Evolutionary conservation across 2,329 filamentous ascomycete genomes (phyloP), one percentile per base, ranked within the genome.

Genomic region (Fusarium sp.): DNA sequence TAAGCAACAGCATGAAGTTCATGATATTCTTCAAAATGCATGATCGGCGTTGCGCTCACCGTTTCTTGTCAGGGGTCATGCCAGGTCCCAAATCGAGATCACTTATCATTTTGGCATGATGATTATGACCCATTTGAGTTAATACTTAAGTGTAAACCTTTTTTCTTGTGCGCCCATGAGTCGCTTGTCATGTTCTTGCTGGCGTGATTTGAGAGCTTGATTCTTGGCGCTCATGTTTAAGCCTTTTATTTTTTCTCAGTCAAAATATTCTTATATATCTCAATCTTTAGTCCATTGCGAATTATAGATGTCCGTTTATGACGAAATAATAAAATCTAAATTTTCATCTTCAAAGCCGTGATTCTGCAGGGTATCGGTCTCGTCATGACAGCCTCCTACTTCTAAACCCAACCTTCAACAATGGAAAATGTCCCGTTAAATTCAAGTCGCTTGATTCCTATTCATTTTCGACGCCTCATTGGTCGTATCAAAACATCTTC

Each of bases 1-100:
- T 73, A 73, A 73, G 68, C 46, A 44, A 19, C 18, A 57, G 46
- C 33, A 59, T 29, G 16, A 73, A 73, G 60, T 73, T 73, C 72
- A 73, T 73, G 72, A 73, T 63, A n/a, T 72, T 61, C n/a, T 18
- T 23, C n/a, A 39, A 72, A 73, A 60, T 73, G 66, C 70, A 73
- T 73, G 70, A 73, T 73, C 58, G 19, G 15, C 37, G 48, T 48
- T n/a, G 21, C 41, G 33, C 38, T 73, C 61, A 73, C 70, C 66
- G 70, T 60, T 59, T 71, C 27, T 67, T 63, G 52, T 39, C 63
- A 70, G 51, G 57, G 66, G 48, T 41, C 11, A 45, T 29, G 23
- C 33, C 58, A 67, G 44, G 66, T 61, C 31, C 42, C 16, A 15
- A 37, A 21, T 25, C 37, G 38, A 21, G 31, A 63, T 57, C 42